These are phyloP conservation scores for Backusella sp. DNA, from an alignment of 192 early-diverging fungal genomes.

Conservation along the genomic window DNA sequence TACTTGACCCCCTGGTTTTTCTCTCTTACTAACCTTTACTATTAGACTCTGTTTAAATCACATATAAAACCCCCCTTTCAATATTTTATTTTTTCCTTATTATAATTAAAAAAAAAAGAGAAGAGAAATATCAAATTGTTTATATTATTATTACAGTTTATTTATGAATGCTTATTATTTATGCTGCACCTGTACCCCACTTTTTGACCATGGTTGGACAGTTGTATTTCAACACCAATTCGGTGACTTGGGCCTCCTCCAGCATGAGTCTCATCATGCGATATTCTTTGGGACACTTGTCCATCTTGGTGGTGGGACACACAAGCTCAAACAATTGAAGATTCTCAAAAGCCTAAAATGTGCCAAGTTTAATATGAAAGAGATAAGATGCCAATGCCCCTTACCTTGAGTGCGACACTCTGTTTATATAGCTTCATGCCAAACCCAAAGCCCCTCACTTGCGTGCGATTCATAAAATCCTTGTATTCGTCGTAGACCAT, in stretches of 20 bases:
- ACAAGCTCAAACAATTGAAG: slow-evolving; percentile 69
- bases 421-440: slow-evolving; percentile 75
- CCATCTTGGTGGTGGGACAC: slow-evolving; percentile 46
- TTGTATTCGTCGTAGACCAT: slow-evolving; percentile 94
- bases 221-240: slow-evolving; percentile 60
- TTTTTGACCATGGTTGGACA: slow-evolving; percentile 61
- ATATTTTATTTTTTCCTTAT: background rate
- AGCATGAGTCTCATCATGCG: slow-evolving; percentile 82
- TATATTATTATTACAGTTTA: background rate
- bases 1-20: background rate
- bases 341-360: slow-evolving; percentile 74
- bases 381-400: no score
- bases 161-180: background rate
- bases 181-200: slow-evolving; percentile 50
- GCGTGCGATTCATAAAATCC: slow-evolving; percentile 68
- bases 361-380: background rate
- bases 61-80: background rate
- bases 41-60: background rate
- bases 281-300: slow-evolving; percentile 79
- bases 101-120: background rate
- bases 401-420: slow-evolving; percentile 80
- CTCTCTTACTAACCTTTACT: background rate
- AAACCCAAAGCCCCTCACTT: slow-evolving; percentile 50
- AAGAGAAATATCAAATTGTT: slow-evolving; percentile 7
- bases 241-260: slow-evolving; percentile 64